Base-by-base conservation (phyloP, 352 stramenopile species). In the Halophytophthora polymorphica region DNA sequence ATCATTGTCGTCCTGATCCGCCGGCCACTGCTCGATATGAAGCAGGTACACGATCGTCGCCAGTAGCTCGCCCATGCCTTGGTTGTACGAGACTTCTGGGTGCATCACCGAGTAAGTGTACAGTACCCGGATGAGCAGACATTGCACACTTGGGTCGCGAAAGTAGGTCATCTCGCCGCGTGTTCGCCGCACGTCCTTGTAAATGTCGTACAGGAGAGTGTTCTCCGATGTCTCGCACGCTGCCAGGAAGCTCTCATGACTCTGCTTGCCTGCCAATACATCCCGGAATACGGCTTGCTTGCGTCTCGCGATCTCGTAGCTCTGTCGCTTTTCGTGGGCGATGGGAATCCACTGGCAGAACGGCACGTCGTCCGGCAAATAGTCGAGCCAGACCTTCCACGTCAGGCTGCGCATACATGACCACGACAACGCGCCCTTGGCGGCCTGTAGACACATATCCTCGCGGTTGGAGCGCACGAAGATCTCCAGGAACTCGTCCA, bases 61-160 rank as follows among this genome's bases (percentile, higher is more conserved):
- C 2, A 92, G 60, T n/a, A 92, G 43, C 19, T 92, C 81, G 1
- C 81, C 72, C 78, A 92, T 92, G 37, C 78, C 81, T 66, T 86
- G 75, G 50, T 92, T 88, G 57, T 90, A 92, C 38, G 76, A 88
- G 18, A 92, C 68, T 39, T 83, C 71, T 5, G 76, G 66, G 34
- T 92, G 78, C 4, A 66, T 71, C 6, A 51, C 47, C 13, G 81
- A 86, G 60, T 90, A 92, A 15, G 81, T 82, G 50, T 87, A 90
- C 13, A 92, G 35, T 0, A 88, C 58, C 2, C 78, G 76, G 23
- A 90, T 74, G 39, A 92, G 61, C 49, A 83, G 50, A 34, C 64
- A 69, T 46, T 92, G 81, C 0, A 82, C 58, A 8, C 58, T 29
- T 1, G 61, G 37, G 5, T 79, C 41, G 2, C 71, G 71, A 40